These are phyloP conservation scores for Penicillium desertorum DNA, from an alignment of 495 filamentous ascomycete species.

Conservation along the genomic window DNA sequence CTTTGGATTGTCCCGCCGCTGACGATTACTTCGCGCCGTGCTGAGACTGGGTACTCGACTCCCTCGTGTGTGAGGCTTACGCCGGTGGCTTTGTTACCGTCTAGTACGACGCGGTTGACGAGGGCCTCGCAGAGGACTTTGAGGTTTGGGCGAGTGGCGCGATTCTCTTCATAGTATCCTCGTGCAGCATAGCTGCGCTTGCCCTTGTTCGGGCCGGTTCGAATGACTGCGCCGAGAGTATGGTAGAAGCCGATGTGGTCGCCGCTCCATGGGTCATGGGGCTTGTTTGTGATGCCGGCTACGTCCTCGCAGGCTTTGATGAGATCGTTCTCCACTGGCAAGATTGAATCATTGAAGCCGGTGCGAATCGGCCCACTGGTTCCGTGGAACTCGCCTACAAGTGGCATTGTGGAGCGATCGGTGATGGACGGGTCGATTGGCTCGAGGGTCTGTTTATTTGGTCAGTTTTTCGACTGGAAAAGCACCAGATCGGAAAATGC, in stretches of 20 bases:
- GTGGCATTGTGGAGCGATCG: constrained; percentile 19
- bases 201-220: constrained; percentile 39
- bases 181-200: constrained; percentile 53
- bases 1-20: constrained; percentile 52
- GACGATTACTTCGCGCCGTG: constrained; percentile 54
- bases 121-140: constrained; percentile 34
- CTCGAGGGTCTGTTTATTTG: constrained; percentile 15
- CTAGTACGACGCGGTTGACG: constrained; percentile 28
- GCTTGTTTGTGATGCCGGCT: constrained; percentile 19
- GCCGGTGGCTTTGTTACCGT: constrained; percentile 30
- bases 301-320: constrained; percentile 29
- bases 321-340: constrained; percentile 28
- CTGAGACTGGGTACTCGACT: constrained; percentile 42
- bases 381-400: constrained; percentile 30
- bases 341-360: constrained; percentile 28
- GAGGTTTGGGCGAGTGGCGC: constrained; percentile 24
- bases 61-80: constrained; percentile 37
- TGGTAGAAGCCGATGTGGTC: constrained; percentile 38
- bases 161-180: constrained; percentile 28
- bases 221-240: constrained; percentile 41
- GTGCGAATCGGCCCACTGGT: constrained; percentile 31
- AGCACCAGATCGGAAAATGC: constrained; percentile 13
- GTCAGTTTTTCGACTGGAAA: neutral
- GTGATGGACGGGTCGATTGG: constrained; percentile 19
- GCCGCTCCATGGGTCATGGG: constrained; percentile 35